These are phyloP conservation scores for Cutaneotrichosporon daszewskae DNA, from an alignment of 1,284 basidiomycete genomes.

Conservation along the genomic window DNA sequence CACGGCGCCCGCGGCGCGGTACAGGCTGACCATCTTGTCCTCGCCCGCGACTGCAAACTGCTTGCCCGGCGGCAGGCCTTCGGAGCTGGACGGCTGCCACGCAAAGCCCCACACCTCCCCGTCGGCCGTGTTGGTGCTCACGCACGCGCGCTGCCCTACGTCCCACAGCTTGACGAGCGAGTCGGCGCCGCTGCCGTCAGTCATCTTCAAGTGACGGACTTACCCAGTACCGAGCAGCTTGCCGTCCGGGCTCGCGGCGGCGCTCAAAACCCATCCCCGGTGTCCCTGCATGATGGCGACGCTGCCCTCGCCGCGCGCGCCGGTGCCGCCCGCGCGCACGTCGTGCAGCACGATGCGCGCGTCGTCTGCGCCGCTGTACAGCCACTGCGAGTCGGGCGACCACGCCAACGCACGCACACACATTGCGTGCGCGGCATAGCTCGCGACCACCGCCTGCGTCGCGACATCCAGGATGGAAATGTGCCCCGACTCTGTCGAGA, in stretches of 20 bases:
- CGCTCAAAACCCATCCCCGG: conserved; percentile 75
- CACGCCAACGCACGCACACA: conserved; percentile 72
- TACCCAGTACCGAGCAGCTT: conserved; percentile 72
- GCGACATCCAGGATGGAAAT: conserved; percentile 73
- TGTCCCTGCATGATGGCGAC: conserved; percentile 78
- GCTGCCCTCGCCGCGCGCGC: conserved; percentile 54
- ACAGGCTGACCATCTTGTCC: conserved; percentile 68
- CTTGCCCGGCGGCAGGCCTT: conserved; percentile 50
- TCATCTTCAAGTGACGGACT: conserved; percentile 25
- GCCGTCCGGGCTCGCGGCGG: conserved; percentile 71
- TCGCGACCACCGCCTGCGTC: conserved; percentile 57
- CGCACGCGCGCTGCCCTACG: conserved; percentile 65
- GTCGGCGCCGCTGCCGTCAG: conserved; percentile 63
- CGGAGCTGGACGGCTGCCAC: conserved; percentile 64
- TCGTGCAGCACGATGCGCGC: conserved; percentile 80
- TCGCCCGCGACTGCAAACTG: conserved; percentile 75
- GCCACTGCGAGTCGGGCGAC: conserved; percentile 70
- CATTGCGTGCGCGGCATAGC: conserved; percentile 79
- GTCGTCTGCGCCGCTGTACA: conserved; percentile 80
- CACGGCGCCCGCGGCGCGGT: conserved; percentile 40
- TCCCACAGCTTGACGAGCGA: conserved; percentile 84
- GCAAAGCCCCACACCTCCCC: conserved; percentile 80
- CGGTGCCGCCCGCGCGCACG: conserved; percentile 51
- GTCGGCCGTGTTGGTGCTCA: conserved; percentile 68
- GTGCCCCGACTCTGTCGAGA: conserved; percentile 73